Conservation (phyloP, 1,284 basidiomycete genomes). For the Cryptococcus sp. region DNA sequence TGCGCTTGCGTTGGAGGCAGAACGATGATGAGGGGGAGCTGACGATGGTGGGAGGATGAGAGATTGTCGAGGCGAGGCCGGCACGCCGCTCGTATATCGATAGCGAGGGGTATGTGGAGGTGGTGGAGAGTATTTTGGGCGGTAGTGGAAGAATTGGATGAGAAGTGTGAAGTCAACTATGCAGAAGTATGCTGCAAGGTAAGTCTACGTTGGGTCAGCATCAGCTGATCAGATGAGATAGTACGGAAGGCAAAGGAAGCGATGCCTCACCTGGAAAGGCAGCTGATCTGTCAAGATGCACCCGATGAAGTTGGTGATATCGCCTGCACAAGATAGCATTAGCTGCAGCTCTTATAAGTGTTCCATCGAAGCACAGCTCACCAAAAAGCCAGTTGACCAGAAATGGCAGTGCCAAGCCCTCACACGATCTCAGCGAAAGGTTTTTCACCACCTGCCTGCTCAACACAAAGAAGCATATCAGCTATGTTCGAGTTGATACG, state of each 20-base stretch:
- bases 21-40: constrained; percentile 15
- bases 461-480: constrained; percentile 3
- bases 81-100: constrained; percentile 10
- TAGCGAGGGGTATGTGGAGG: constrained; percentile 12
- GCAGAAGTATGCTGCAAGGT: constrained; percentile 84
- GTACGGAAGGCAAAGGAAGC: background rate
- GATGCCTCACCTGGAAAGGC: constrained; percentile 77
- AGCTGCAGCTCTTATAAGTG: background rate
- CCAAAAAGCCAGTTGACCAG: constrained; percentile 86
- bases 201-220: constrained; percentile 61
- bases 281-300: constrained; percentile 87
- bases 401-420: constrained; percentile 85
- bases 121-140: constrained; percentile 2
- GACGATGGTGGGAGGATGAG: constrained; percentile 20
- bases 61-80: constrained; percentile 26
- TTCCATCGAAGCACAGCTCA: constrained; percentile 49
- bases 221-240: background rate
- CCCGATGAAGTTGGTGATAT: constrained; percentile 81
- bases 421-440: constrained; percentile 69
- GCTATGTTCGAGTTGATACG: background rate
- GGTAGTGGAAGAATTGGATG: constrained; percentile 76
- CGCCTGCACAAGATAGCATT: constrained; percentile 59
- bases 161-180: constrained; percentile 73
- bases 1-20: background rate
- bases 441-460: constrained; percentile 79